Base-by-base conservation (phyloP, 2,329 filamentous ascomycete genomes). In the Trichoderma sp. region DNA sequence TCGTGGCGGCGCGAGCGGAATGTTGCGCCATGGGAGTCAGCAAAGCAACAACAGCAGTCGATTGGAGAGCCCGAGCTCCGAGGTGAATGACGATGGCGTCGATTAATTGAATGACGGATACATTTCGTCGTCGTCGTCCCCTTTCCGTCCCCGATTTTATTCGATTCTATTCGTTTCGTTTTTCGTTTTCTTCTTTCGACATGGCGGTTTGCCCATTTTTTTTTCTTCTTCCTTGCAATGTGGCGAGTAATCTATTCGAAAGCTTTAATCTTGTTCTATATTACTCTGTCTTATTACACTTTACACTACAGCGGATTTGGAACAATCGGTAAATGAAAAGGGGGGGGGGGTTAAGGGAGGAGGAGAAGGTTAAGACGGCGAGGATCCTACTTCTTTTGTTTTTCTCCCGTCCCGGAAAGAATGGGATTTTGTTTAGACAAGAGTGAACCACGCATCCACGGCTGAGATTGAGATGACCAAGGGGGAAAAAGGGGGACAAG, bases 1-100 rank as follows among this genome's bases (percentile, higher is more conserved):
- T 3, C 79, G 80, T 4, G 79, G 81, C 70, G 82, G 83, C 53
- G 83, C 83, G 17, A 85, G 82, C 73, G 83, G 83, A 39, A 78
- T 85, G 77, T 74, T 85, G 59, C 78, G 82, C 39, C 82, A 82
- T 72, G 78, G 78, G 66, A 80, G 80, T 72, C 75, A 76, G 55
- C 73, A 75, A 53, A 75, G 74, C n/a, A 66, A 55, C 17, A 55
- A 57, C 71, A 71, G 73, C 53, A 74, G 73, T 20, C 73, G 73
- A 67, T 70, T 74, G 32, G 70, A 68, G 66, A 75, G 68, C 71
- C 75, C 26, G 74, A 77, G 71, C 20, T 20, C 68, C 26, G 61
- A 58, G 59, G 61, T 71, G 34, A 75, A 77, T 13, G 78, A 80
- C 30, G 78, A 84, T 71, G 74, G 80, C 57, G 81, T 82, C 50